Conservation (phyloP, 2,329 filamentous ascomycete species). For the Parafenestella ontariensis region DNA sequence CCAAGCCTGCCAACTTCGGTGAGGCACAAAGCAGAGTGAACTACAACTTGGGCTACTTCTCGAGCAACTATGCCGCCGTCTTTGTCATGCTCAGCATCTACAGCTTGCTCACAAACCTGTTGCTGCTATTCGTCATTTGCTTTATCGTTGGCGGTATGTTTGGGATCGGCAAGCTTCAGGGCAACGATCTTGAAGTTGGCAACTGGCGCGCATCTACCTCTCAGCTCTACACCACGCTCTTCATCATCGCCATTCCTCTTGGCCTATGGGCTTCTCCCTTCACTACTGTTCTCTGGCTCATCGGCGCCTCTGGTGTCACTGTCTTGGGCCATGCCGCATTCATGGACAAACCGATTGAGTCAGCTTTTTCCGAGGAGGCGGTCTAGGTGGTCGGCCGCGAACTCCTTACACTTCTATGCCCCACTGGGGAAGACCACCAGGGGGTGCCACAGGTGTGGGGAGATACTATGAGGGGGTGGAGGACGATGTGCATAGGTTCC, state of each 20-base stretch:
- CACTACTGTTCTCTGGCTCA: slow-evolving; percentile 87
- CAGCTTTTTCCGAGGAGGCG: slow-evolving; percentile 99
- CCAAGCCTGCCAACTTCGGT: slow-evolving; percentile 89
- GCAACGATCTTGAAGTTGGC: slow-evolving; percentile 86
- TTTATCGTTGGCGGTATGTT: slow-evolving; percentile 87
- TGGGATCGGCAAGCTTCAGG: slow-evolving; percentile 88
- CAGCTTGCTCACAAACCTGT: slow-evolving; percentile 84
- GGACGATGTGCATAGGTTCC: slow-evolving; percentile 61
- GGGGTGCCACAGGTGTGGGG: slow-evolving; percentile 65
- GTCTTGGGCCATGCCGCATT: slow-evolving; percentile 94
- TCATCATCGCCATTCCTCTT: slow-evolving; percentile 83
- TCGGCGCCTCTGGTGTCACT: slow-evolving; percentile 91
- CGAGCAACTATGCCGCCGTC: slow-evolving; percentile 95
- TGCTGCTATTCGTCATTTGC: slow-evolving; percentile 90
- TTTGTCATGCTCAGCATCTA: slow-evolving; percentile 97
- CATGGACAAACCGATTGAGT: slow-evolving; percentile 99
- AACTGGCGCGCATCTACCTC: slow-evolving; percentile 83
- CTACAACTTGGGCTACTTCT: slow-evolving; percentile 97
- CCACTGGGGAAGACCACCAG: slow-evolving; percentile 99
- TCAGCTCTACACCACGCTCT: slow-evolving; percentile 90
- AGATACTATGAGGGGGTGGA: slow-evolving; percentile 58
- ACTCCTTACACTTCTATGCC: slow-evolving; percentile 83
- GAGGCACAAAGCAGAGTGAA: slow-evolving; percentile 92
- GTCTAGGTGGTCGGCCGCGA: slow-evolving; percentile 99
- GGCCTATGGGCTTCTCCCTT: slow-evolving; percentile 86